Conservation (phyloP, 2,329 filamentous ascomycete species). For the Sordariomycetes sp. region DNA sequence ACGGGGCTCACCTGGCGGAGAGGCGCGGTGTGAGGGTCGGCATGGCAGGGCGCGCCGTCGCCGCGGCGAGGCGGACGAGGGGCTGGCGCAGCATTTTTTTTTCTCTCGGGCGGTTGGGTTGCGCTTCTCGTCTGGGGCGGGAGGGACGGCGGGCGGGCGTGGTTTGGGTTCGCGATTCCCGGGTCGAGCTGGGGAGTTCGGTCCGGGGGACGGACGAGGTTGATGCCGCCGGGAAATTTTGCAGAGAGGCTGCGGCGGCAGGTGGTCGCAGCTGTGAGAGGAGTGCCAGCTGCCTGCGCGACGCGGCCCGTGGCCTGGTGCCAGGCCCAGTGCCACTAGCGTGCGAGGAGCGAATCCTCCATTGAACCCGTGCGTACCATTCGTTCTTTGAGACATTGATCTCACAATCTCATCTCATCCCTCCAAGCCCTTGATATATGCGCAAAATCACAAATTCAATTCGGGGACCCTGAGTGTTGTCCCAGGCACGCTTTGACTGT, state of each 20-base stretch:
- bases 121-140: not conserved
- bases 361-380: no score
- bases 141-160: not conserved
- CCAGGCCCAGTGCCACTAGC: no score
- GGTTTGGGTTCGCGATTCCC: not conserved
- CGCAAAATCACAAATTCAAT: no score
- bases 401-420: no score
- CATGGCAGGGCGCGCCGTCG: constrained; percentile 1
- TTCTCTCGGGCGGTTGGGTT: not conserved
- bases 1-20: not conserved
- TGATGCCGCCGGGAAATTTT: not conserved
- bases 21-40: not conserved
- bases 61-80: constrained; percentile 3
- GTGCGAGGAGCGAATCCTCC: no score
- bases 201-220: not conserved
- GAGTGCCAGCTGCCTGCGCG: no score
- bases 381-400: no score
- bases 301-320: no score
- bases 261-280: no score
- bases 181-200: not conserved
- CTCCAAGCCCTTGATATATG: no score
- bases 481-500: no score
- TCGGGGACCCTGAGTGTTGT: no score
- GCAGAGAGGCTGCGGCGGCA: not conserved
- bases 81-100: constrained; percentile 4